Conservation (phyloP, 352 stramenopile genomes). For the Pythium guiyangense region DNA sequence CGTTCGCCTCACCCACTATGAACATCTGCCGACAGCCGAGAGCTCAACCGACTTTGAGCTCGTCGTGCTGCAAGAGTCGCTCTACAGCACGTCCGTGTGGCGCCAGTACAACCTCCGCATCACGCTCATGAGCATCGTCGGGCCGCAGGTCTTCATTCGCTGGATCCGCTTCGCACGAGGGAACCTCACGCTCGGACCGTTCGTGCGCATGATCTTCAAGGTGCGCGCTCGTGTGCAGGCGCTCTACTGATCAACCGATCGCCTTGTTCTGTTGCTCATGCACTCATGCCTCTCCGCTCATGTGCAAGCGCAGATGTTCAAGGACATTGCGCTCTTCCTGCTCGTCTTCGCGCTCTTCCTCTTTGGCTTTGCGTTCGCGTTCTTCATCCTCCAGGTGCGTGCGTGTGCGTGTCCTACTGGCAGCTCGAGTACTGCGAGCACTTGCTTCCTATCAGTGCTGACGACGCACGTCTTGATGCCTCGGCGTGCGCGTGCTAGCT, state of each 20-base stretch:
- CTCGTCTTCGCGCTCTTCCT: conserved; percentile 74
- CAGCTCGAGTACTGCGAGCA: too few relatives aligned
- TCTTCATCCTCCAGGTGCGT: conserved; percentile 78
- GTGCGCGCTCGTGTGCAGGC: conserved; percentile 14
- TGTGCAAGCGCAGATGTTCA: conserved; percentile 56
- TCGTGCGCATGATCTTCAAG: conserved; percentile 86
- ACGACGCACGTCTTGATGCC: background rate
- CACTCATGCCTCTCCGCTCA: background rate
- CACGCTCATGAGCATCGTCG: conserved; percentile 75
- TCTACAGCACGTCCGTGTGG: conserved; percentile 52
- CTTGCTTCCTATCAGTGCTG: background rate
- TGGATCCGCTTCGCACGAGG: conserved; percentile 80
- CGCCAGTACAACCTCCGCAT: conserved; percentile 66
- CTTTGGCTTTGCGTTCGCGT: conserved; percentile 68
- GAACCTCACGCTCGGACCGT: conserved; percentile 58
- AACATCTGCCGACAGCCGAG: background rate
- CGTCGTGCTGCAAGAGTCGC: conserved; percentile 52
- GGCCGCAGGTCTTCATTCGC: conserved; percentile 72
- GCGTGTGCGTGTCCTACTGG: background rate
- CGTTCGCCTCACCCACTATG: too few relatives aligned
- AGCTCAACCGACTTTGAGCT: conserved; percentile 41
- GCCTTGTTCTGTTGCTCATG: too few relatives aligned
- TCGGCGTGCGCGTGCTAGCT: conserved; percentile 25
- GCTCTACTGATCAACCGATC: too few relatives aligned
- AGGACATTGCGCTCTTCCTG: conserved; percentile 69